These are phyloP conservation scores for Jimgerdemannia flammicorona DNA, from an alignment of 192 early-diverging fungal species.

Conservation along the genomic window DNA sequence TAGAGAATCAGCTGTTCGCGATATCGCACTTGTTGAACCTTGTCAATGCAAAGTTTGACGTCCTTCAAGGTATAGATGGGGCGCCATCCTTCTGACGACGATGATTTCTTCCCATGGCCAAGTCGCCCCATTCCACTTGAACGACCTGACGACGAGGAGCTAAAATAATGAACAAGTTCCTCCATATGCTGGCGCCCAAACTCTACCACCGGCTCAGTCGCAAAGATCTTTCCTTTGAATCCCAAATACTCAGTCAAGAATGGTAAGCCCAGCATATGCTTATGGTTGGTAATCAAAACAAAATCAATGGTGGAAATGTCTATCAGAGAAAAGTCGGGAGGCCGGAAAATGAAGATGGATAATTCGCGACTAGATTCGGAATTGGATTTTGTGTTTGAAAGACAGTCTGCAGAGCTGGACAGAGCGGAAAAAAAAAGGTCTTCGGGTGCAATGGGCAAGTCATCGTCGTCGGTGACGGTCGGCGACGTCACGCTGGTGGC, in stretches of 20 bases:
- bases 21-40: constrained; percentile 56
- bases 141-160: constrained; percentile 18
- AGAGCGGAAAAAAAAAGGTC: too few relatives aligned
- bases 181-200: constrained; percentile 65
- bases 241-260: constrained; percentile 79
- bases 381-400: neutral
- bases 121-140: neutral
- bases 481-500: neutral
- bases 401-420: too few relatives aligned
- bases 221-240: constrained; percentile 73
- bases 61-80: constrained; percentile 55
- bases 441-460: neutral
- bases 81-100: constrained; percentile 21
- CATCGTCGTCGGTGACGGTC: neutral
- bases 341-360: constrained; percentile 18
- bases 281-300: constrained; percentile 71
- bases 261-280: constrained; percentile 73
- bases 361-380: neutral
- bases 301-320: constrained; percentile 70
- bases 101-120: neutral
- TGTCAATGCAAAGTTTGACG: constrained; percentile 52
- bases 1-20: constrained; percentile 46
- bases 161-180: constrained; percentile 54
- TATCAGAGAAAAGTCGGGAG: constrained; percentile 48
- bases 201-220: constrained; percentile 76